A percentile compares a stretch with the other conserved stretches of the same genome.
phyloP scores from a whole-genome alignment of 1,139 yeast genomes.

The Suhomyces atakaporum region DNA sequence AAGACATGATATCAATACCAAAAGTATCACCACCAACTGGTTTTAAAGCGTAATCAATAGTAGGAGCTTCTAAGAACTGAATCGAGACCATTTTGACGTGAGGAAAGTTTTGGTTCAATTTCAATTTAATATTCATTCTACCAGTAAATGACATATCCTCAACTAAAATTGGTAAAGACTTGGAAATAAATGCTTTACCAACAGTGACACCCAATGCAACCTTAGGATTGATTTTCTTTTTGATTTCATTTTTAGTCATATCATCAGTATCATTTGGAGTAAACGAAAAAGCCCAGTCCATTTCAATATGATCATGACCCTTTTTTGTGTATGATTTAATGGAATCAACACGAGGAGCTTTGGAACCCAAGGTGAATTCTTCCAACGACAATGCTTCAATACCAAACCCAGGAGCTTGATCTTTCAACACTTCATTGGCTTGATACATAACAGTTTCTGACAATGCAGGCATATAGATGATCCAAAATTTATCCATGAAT shows the following conservation, averaged over 20 bases:
- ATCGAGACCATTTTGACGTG: slow-evolving; percentile 71
- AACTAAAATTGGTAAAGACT: slow-evolving; percentile 71
- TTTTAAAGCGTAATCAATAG: slow-evolving; percentile 73
- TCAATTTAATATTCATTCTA: slow-evolving; percentile 64
- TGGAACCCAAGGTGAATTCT: slow-evolving; percentile 76
- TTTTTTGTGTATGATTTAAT: slow-evolving; percentile 70
- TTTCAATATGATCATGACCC: slow-evolving; percentile 67
- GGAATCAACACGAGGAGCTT: slow-evolving; percentile 72
- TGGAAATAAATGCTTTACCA: slow-evolving; percentile 76
- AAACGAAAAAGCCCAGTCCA: slow-evolving; percentile 83
- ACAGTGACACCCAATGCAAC: slow-evolving; percentile 77
- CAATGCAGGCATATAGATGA: slow-evolving; percentile 80
- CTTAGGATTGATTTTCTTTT: slow-evolving; percentile 71
- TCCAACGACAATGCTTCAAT: slow-evolving; percentile 71
- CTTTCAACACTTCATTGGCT: slow-evolving; percentile 66
- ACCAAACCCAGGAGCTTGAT: slow-evolving; percentile 79
- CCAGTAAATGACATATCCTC: slow-evolving; percentile 80
- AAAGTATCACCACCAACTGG: slow-evolving; percentile 89
- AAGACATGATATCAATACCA: slow-evolving; percentile 80
- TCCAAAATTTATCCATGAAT: slow-evolving; percentile 79
- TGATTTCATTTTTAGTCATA: slow-evolving; percentile 74
- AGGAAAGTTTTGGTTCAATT: slow-evolving; percentile 66
- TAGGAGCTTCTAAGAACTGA: slow-evolving; percentile 75
- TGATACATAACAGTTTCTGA: slow-evolving; percentile 72
- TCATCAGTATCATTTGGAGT: slow-evolving; percentile 80